These are phyloP conservation scores for Aspergillus luchuensis DNA, from an alignment of 2,329 filamentous ascomycete species.

Conservation along the genomic window DNA sequence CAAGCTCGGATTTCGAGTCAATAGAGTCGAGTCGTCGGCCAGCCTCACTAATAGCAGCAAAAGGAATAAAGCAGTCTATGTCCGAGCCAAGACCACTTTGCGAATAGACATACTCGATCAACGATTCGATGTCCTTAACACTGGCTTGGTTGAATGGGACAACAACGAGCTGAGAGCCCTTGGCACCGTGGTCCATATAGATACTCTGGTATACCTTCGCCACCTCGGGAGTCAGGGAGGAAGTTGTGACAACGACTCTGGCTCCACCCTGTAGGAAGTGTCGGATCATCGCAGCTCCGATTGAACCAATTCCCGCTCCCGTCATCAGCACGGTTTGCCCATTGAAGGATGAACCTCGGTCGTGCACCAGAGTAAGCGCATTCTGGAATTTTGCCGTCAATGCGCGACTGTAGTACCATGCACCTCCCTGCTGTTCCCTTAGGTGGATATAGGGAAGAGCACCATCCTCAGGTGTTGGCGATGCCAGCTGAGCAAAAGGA, in stretches of 20 bases:
- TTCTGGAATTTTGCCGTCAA: neutral
- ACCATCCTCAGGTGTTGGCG: too few relatives aligned
- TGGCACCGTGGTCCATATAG: neutral
- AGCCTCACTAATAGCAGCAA: constrained; percentile 1
- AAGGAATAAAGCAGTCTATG: constrained; percentile 3
- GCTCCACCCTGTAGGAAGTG: constrained; percentile 1
- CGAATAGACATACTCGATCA: constrained; percentile 1
- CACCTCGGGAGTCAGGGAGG: neutral
- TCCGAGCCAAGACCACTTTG: neutral
- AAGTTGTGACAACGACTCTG: constrained; percentile 3
- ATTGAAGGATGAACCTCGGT: neutral
- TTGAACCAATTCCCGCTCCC: constrained; percentile 2
- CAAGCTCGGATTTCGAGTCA: neutral
- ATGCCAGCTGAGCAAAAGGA: too few relatives aligned
- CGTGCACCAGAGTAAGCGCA: neutral
- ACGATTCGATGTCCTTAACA: neutral
- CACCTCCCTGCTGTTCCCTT: neutral
- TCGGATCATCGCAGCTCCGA: neutral
- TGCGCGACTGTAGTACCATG: neutral
- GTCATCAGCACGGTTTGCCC: constrained; percentile 3
- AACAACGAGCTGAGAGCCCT: neutral
- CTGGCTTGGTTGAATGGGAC: constrained; percentile 10
- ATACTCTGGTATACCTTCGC: neutral
- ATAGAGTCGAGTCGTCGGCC: neutral
- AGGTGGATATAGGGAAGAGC: neutral